Evolutionary conservation across 2,329 filamentous ascomycete species (phyloP).

Genomic region (Colletotrichum brevisporum): DNA sequence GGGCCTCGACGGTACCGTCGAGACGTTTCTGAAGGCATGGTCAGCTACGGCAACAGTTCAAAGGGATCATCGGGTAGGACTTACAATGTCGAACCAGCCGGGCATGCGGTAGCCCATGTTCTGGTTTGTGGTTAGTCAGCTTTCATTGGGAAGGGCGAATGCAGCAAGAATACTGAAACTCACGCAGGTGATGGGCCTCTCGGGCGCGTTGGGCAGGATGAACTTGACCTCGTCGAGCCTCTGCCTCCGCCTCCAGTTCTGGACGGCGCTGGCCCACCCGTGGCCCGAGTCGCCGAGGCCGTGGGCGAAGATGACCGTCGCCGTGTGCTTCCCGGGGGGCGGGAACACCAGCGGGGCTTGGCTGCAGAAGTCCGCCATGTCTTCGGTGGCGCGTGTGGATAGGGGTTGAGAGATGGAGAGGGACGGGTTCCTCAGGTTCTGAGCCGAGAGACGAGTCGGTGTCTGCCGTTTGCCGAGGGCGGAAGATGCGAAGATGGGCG

Average conservation of each 20-base stretch:
- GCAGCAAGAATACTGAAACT: slow-evolving; percentile 53
- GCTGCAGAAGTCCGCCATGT: slow-evolving; percentile 29
- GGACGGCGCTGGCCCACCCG: slow-evolving; percentile 85
- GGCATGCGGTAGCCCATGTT: slow-evolving; percentile 86
- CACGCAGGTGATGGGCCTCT: slow-evolving; percentile 87
- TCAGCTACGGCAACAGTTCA: slow-evolving; percentile 20
- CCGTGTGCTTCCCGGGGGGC: slow-evolving; percentile 86
- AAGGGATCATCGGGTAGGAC: slow-evolving; percentile 35
- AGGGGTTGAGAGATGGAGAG: background rate
- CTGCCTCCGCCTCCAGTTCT: slow-evolving; percentile 86
- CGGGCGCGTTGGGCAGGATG: slow-evolving; percentile 91
- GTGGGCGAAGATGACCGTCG: slow-evolving; percentile 94
- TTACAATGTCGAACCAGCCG: slow-evolving; percentile 87
- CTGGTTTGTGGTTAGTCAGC: slow-evolving; percentile 53
- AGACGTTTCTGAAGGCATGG: slow-evolving; percentile 44
- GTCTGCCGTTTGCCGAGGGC: background rate
- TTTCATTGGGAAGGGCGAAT: background rate
- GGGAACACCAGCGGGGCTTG: slow-evolving; percentile 77
- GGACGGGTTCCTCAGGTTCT: background rate
- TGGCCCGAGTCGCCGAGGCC: slow-evolving; percentile 88
- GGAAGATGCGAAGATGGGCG: background rate
- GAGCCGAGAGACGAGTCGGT: background rate
- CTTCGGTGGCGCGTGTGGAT: background rate
- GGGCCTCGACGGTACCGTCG: slow-evolving; percentile 49
- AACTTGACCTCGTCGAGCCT: slow-evolving; percentile 93